Percentiles rank a stretch among this genome's conserved stretches.
These are phyloP conservation scores for Tothia fuscella DNA, from an alignment of 2,329 filamentous ascomycete genomes.

Conservation along the genomic window DNA sequence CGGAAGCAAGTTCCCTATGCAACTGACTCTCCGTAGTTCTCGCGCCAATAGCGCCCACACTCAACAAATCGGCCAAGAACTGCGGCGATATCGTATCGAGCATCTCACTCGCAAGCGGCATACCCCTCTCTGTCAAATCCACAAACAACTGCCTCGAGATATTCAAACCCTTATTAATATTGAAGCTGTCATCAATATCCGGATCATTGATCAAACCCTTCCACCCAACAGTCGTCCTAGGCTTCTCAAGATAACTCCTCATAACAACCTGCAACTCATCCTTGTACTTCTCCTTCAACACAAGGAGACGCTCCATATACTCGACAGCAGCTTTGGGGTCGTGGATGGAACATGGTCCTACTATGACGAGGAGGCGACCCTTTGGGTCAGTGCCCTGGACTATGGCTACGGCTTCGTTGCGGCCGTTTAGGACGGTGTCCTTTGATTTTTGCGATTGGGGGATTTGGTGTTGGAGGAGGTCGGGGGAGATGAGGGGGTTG, in stretches of 20 bases:
- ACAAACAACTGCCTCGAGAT: constrained; percentile 83
- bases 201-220: constrained; percentile 98
- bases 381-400: constrained; percentile 47
- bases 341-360: constrained; percentile 95
- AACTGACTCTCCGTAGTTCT: constrained; percentile 93
- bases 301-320: constrained; percentile 76
- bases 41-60: constrained; percentile 87
- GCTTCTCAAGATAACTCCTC: constrained; percentile 98
- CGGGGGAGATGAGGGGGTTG: constrained; percentile 84
- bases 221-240: constrained; percentile 94
- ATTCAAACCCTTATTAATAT: constrained; percentile 95
- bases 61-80: constrained; percentile 86
- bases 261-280: constrained; percentile 90
- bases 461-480: constrained; percentile 92
- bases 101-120: constrained; percentile 97
- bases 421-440: constrained; percentile 45
- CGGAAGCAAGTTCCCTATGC: constrained; percentile 86
- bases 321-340: constrained; percentile 82
- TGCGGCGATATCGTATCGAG: constrained; percentile 96
- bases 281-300: constrained; percentile 76
- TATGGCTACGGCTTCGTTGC: constrained; percentile 48
- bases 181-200: constrained; percentile 95
- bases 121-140: constrained; percentile 79
- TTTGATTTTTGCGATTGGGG: constrained; percentile 39
- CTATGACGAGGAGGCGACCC: constrained; percentile 59